Percentiles rank a stretch among this genome's conserved stretches.
These are phyloP conservation scores for Kalmanozyma brasiliensis DNA, from an alignment of 1,284 basidiomycete genomes.

Conservation along the genomic window DNA sequence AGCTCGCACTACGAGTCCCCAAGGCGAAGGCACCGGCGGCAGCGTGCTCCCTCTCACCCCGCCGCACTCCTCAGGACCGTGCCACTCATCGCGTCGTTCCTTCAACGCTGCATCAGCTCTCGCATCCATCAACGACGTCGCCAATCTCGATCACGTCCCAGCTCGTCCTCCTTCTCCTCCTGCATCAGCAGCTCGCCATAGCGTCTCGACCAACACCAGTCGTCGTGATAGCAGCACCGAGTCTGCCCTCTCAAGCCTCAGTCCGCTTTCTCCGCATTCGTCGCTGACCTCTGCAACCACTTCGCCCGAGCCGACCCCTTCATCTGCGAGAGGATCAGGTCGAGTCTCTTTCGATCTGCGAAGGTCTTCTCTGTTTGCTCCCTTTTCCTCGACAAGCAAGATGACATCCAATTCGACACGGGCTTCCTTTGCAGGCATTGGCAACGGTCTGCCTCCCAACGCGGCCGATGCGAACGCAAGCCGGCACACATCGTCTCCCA, in stretches of 20 bases:
- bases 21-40: constrained; percentile 1
- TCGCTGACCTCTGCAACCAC: background rate
- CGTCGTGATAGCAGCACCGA: constrained; percentile 32
- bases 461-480: constrained; percentile 5
- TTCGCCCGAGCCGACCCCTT: background rate
- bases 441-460: constrained; percentile 14
- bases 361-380: constrained; percentile 13
- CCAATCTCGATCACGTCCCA: background rate
- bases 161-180: constrained; percentile 14
- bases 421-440: constrained; percentile 19
- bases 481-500: constrained; percentile 15
- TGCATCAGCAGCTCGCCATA: constrained; percentile 19
- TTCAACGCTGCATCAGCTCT: constrained; percentile 12
- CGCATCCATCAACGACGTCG: background rate
- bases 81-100: constrained; percentile 17
- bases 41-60: constrained; percentile 18
- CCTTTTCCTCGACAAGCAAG: constrained; percentile 12
- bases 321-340: constrained; percentile 2
- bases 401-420: constrained; percentile 14
- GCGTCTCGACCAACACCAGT: constrained; percentile 10
- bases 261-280: constrained; percentile 3
- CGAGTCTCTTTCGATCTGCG: constrained; percentile 37
- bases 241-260: background rate
- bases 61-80: constrained; percentile 22
- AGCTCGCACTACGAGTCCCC: too few relatives aligned